phyloP scores from a whole-genome alignment of 1,284 basidiomycete species.

The Phlebopus sp. region DNA sequence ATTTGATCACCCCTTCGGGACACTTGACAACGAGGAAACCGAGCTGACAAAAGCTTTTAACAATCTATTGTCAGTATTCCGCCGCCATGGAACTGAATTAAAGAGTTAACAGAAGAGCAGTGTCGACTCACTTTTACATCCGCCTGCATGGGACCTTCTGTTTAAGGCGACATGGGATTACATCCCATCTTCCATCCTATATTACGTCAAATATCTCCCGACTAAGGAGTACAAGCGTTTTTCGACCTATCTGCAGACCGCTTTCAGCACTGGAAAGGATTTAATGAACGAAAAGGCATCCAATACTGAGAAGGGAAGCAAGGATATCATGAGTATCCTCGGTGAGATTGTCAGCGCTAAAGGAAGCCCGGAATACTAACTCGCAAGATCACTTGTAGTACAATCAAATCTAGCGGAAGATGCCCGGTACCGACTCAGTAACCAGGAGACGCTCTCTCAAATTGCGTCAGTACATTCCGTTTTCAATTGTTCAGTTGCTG shows the following conservation, averaged over 20 bases:
- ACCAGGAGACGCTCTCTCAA: constrained; percentile 30
- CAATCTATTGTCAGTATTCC: constrained; percentile 31
- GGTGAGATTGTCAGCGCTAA: constrained; percentile 11
- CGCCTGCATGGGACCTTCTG: constrained; percentile 14
- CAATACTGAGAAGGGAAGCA: constrained; percentile 12
- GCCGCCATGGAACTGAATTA: neutral
- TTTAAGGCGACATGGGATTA: constrained; percentile 26
- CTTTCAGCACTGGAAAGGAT: constrained; percentile 24
- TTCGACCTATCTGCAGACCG: constrained; percentile 18
- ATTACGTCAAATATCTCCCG: constrained; percentile 26
- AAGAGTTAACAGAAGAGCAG: constrained; percentile 5
- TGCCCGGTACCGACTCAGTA: constrained; percentile 16
- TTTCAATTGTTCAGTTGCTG: neutral
- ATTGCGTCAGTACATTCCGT: constrained; percentile 19
- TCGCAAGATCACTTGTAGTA: neutral
- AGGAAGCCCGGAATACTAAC: neutral
- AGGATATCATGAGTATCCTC: constrained; percentile 33
- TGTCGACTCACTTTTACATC: constrained; percentile 20
- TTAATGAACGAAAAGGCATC: constrained; percentile 18
- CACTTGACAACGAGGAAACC: constrained; percentile 25
- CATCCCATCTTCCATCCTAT: constrained; percentile 21
- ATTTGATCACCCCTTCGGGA: constrained; percentile 30
- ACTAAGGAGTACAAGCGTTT: constrained; percentile 24
- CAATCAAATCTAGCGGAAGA: constrained; percentile 25
- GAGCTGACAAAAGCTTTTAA: constrained; percentile 24